Base-by-base conservation (phyloP, 305 asterid genomes). In the Solanum hybrid region DNA sequence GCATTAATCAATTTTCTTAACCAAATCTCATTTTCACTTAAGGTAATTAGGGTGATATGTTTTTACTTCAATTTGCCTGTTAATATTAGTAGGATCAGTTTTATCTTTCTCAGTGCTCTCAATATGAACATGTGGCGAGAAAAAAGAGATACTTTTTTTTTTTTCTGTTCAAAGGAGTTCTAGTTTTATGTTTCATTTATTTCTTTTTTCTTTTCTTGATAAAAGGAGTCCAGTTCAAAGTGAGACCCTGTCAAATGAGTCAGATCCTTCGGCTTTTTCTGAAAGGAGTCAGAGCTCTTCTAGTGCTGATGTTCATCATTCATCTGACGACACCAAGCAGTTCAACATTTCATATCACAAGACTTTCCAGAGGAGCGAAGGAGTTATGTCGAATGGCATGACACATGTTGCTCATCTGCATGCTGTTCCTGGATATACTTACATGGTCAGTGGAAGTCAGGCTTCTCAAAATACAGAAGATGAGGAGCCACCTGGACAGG, bases 141-240 rank as follows among this genome's bases (percentile, higher is more conserved):
- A 77, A 81, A 81, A 81, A 24, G 24, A 24, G 13, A 1, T 39
- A 41, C 4, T 20, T 41, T 20, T 84, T 20, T 84, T 20, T 84
- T 22, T 57, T 12, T 32, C 45, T 61, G 76, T 85, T 61, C 78
- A 22, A 61, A 32, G 88, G 88, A 45, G 77, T 85, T 85, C 14
- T 32, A 22, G 13, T 85, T 61, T 57, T 34, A 45, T 29, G n/a
- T 86, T 61, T 86, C 39, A 61, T 61, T 88, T 17, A 29, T 32
- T 61, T 89, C 4, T 79, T 34, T 39, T 51, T 79, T 39, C 39
- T 32, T 79, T 38, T 89, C 38, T 13, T 89, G 86, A 79, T 70
- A 27, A n/a, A 90, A 97, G 98, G 98, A 97, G 97, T 93, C 97
- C 97, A 84, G 94, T 93, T 61, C 96, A 93, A 80, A 95, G 98